Conservation (phyloP, 768 basidiomycete species). For the Mycena olivaceomarginata region DNA sequence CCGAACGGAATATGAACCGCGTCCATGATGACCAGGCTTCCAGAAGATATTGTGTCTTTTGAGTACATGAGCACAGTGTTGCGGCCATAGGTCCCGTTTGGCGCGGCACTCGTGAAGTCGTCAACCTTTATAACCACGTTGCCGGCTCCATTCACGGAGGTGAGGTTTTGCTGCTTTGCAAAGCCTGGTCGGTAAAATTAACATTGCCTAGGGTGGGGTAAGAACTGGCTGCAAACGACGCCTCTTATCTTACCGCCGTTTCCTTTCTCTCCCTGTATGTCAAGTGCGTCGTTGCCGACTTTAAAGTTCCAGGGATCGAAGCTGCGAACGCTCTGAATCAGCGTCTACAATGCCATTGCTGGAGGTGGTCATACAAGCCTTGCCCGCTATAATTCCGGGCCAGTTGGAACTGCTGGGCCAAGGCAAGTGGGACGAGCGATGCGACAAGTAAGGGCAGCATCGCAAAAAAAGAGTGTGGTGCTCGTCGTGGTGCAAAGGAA, state of each 20-base stretch:
- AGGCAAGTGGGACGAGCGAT: constrained; percentile 10
- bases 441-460: constrained; percentile 18
- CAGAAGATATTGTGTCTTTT: constrained; percentile 27
- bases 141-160: constrained; percentile 11
- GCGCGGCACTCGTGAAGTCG: constrained; percentile 30
- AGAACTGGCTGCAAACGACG: background rate
- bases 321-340: constrained; percentile 12
- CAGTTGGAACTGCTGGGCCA: constrained; percentile 19
- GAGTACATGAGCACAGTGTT: constrained; percentile 33
- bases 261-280: background rate
- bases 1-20: constrained; percentile 42
- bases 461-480: background rate
- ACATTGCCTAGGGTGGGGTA: constrained; percentile 9
- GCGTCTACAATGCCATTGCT: background rate
- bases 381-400: constrained; percentile 22
- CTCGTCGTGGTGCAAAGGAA: background rate
- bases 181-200: constrained; percentile 27
- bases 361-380: constrained; percentile 18
- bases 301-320: constrained; percentile 26
- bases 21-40: constrained; percentile 39
- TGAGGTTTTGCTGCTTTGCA: constrained; percentile 41
- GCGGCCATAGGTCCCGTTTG: constrained; percentile 26
- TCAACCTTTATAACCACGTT: constrained; percentile 30
- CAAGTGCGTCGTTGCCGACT: constrained; percentile 14
- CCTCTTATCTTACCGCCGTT: background rate